phyloP scores from a whole-genome alignment of 495 filamentous ascomycete species.

The Darksidea phi region DNA sequence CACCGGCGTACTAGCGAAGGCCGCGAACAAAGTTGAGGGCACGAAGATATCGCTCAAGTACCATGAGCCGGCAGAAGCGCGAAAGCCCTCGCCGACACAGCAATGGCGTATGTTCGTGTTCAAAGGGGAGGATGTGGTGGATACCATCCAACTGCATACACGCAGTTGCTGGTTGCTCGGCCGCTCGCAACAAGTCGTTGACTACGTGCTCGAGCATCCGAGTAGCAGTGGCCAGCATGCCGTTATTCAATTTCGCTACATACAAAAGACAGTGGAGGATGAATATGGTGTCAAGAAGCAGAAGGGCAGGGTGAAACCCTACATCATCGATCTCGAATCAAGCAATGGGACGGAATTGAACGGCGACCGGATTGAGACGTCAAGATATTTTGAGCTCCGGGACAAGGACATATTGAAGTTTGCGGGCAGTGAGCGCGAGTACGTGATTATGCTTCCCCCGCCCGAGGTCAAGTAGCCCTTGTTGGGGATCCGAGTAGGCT shows the following conservation, averaged over 20 bases:
- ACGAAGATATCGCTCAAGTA: slow-evolving; percentile 81
- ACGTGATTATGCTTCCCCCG: slow-evolving; percentile 47
- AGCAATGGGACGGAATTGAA: slow-evolving; percentile 89
- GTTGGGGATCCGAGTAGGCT: too few relatives aligned
- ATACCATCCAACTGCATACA: slow-evolving; percentile 70
- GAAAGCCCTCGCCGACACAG: slow-evolving; percentile 75
- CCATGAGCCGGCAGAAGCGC: slow-evolving; percentile 88
- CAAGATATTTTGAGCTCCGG: slow-evolving; percentile 79
- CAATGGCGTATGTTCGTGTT: slow-evolving; percentile 92
- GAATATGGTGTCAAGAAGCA: slow-evolving; percentile 76
- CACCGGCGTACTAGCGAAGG: slow-evolving; percentile 80
- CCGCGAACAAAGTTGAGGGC: slow-evolving; percentile 78
- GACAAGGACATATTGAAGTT: slow-evolving; percentile 88
- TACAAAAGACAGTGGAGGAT: slow-evolving; percentile 65
- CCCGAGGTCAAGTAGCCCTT: slow-evolving; percentile 3
- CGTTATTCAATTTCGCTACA: slow-evolving; percentile 86
- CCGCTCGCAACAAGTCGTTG: slow-evolving; percentile 73
- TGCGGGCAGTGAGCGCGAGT: slow-evolving; percentile 72
- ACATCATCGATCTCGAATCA: slow-evolving; percentile 90
- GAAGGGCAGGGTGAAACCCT: slow-evolving; percentile 74
- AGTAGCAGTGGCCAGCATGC: slow-evolving; percentile 94
- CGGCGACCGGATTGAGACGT: slow-evolving; percentile 65
- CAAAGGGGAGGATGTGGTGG: slow-evolving; percentile 75
- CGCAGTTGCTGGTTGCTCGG: slow-evolving; percentile 91
- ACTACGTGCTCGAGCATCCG: slow-evolving; percentile 82